Conservation (phyloP, 1,284 basidiomycete species). For the Sanguinoderma infundibulare region DNA sequence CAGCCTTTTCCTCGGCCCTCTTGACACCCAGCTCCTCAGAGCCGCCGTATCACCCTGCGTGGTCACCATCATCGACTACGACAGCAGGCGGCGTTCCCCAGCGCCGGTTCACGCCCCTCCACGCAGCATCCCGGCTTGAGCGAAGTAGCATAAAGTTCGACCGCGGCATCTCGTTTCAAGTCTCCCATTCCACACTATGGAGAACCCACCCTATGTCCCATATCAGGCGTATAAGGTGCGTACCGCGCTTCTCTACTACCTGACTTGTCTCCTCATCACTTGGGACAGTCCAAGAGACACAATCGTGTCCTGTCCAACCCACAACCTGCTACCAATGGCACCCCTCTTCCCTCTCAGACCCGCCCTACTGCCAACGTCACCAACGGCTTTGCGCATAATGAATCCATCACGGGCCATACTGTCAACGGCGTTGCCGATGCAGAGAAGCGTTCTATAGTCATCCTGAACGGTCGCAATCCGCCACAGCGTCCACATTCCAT, state of each 20-base stretch:
- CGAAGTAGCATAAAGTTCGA: background rate
- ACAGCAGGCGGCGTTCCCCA: slow-evolving; percentile 15
- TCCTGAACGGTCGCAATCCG: slow-evolving; percentile 16
- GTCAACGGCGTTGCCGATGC: slow-evolving; percentile 16
- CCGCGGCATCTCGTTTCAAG: slow-evolving; percentile 2
- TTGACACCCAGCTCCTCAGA: background rate
- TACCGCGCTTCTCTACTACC: slow-evolving; percentile 6
- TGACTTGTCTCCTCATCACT: slow-evolving; percentile 13
- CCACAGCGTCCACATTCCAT: slow-evolving; percentile 27
- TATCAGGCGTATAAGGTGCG: slow-evolving; percentile 77
- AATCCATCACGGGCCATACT: slow-evolving; percentile 22
- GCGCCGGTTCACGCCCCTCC: slow-evolving; percentile 23
- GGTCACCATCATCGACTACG: slow-evolving; percentile 4
- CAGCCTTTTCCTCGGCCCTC: background rate
- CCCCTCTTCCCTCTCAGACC: slow-evolving; percentile 33
- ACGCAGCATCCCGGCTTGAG: slow-evolving; percentile 14
- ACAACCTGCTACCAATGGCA: slow-evolving; percentile 36
- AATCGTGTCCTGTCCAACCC: slow-evolving; percentile 56
- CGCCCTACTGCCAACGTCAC: slow-evolving; percentile 20
- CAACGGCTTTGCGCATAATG: slow-evolving; percentile 30
- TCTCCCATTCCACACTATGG: slow-evolving; percentile 22
- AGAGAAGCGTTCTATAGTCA: slow-evolving; percentile 23
- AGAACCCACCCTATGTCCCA: slow-evolving; percentile 48
- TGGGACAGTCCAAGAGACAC: slow-evolving; percentile 68
- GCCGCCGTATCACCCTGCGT: background rate